Evolutionary conservation across 2,329 filamentous ascomycete species (phyloP).

Genomic region (Phialophora macrospora): DNA sequence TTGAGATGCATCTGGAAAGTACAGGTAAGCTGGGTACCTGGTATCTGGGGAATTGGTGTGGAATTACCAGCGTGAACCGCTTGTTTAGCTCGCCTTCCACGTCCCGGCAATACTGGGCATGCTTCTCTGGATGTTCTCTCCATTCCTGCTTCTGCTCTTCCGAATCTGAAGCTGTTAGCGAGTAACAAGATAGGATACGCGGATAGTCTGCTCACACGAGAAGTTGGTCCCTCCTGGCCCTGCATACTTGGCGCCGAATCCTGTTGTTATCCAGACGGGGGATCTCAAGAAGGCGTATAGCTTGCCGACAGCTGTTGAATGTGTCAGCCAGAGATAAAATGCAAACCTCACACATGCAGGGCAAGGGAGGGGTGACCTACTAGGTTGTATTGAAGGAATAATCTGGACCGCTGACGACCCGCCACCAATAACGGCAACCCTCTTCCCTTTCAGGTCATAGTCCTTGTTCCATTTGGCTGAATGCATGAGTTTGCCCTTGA

Average conservation of each 20-base stretch:
- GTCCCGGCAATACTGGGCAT: conserved; percentile 53
- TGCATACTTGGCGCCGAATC: conserved; percentile 36
- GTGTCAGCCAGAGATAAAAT: not conserved
- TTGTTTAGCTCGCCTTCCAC: conserved; percentile 59
- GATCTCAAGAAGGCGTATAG: conserved; percentile 40
- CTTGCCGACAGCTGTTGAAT: conserved; percentile 32
- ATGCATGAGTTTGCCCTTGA: conserved; percentile 61
- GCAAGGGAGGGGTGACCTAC: conserved; percentile 13
- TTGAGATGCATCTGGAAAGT: conserved; percentile 30
- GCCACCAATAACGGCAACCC: conserved; percentile 60
- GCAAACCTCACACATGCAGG: not conserved
- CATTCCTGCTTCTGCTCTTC: conserved; percentile 43
- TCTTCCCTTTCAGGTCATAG: conserved; percentile 55
- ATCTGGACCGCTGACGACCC: conserved; percentile 63
- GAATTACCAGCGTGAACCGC: conserved; percentile 51
- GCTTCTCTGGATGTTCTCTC: conserved; percentile 48
- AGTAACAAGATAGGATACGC: not conserved
- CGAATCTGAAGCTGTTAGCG: conserved; percentile 22
- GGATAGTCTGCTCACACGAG: conserved; percentile 18
- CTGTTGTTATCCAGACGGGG: conserved; percentile 37
- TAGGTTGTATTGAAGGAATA: conserved; percentile 54
- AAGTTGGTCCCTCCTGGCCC: conserved; percentile 35
- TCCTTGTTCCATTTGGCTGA: conserved; percentile 61
- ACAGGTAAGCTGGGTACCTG: conserved; percentile 3
- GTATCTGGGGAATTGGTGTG: not conserved